Evolutionary conservation across 148 eudicot genomes (phyloP).

Genomic region (Chenopodium quinoa): DNA sequence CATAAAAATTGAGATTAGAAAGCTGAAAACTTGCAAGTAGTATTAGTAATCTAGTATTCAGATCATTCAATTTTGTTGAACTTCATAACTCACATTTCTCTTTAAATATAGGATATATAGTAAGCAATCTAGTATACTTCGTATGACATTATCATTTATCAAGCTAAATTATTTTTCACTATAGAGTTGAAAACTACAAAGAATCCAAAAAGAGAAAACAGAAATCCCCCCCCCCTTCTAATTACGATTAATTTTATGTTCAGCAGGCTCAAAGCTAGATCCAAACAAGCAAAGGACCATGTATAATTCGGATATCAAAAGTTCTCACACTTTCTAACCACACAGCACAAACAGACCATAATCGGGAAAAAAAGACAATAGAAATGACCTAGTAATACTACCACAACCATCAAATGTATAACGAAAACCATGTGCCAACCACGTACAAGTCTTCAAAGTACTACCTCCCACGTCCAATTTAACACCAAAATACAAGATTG

Average conservation of each 20-base stretch:
- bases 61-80: not conserved
- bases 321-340: not conserved
- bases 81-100: not conserved
- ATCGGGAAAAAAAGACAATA: no score
- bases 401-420: not conserved
- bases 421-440: not conserved
- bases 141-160: not conserved
- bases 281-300: not conserved
- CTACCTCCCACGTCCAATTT: no score
- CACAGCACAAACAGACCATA: not conserved
- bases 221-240: not conserved
- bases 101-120: not conserved
- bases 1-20: slow-evolving; percentile 9
- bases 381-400: not conserved
- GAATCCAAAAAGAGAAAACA: not conserved
- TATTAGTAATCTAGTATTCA: not conserved
- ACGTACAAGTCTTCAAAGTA: no score
- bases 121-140: not conserved
- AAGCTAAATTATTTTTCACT: not conserved
- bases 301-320: not conserved
- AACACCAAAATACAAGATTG: no score
- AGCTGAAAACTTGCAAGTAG: not conserved
- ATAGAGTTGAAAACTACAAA: not conserved
- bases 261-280: not conserved
- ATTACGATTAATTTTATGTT: not conserved